Evolutionary conservation across 495 filamentous ascomycete genomes (phyloP).

Genomic region (Neurospora intermedia): DNA sequence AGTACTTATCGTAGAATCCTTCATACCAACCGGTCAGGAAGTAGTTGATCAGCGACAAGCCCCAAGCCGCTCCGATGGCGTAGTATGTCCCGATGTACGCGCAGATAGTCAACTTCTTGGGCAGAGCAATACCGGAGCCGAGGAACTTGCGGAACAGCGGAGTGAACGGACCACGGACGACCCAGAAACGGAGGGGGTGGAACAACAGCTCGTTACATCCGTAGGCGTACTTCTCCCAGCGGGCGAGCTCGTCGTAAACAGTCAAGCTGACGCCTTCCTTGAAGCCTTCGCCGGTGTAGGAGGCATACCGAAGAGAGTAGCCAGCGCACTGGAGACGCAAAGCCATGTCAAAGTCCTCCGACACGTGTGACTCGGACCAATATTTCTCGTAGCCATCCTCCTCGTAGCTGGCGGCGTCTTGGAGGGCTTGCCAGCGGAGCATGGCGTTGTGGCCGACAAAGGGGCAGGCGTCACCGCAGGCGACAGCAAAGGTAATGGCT

Average conservation of each 20-base stretch:
- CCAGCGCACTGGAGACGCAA: slow-evolving; percentile 55
- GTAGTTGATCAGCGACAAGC: slow-evolving; percentile 54
- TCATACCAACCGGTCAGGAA: slow-evolving; percentile 53
- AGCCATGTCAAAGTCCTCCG: slow-evolving; percentile 69
- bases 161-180: slow-evolving; percentile 49
- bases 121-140: slow-evolving; percentile 45
- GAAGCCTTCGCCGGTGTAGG: slow-evolving; percentile 55
- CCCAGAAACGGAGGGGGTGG: slow-evolving; percentile 43
- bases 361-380: slow-evolving; percentile 65
- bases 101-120: slow-evolving; percentile 59
- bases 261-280: slow-evolving; percentile 68
- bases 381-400: slow-evolving; percentile 48
- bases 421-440: slow-evolving; percentile 57
- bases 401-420: slow-evolving; percentile 44
- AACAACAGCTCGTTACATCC: slow-evolving; percentile 60
- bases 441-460: slow-evolving; percentile 63
- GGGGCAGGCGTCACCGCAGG: slow-evolving; percentile 59
- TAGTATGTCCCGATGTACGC: slow-evolving; percentile 72
- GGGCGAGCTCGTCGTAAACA: slow-evolving; percentile 62
- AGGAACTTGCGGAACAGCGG: slow-evolving; percentile 53
- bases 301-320: slow-evolving; percentile 51
- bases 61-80: slow-evolving; percentile 56
- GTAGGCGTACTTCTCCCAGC: slow-evolving; percentile 72
- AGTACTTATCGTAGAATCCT: slow-evolving; percentile 48
- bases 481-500: slow-evolving; percentile 54